A percentile compares a stretch with the other conserved stretches of the same genome.
Evolutionary conservation across 495 filamentous ascomycete species (phyloP).

Genomic region (Penicillium cosmopolitanum): DNA sequence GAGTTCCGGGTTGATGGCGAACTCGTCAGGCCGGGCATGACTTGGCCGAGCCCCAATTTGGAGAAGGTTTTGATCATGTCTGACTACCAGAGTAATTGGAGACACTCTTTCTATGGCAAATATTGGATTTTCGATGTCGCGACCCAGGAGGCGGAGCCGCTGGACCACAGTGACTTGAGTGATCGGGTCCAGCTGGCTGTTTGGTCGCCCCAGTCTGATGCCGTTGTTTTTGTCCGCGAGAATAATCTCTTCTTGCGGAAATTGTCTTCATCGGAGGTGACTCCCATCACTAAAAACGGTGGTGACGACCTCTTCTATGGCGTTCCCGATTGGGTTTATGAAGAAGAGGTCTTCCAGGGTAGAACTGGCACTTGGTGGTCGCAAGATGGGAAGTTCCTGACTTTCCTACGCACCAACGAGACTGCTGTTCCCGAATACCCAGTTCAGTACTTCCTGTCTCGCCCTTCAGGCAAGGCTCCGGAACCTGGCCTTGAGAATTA

Average conservation of each 20-base stretch:
- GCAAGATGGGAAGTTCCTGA: conserved; percentile 80
- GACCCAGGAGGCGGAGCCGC: conserved; percentile 74
- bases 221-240: conserved; percentile 79
- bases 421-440: conserved; percentile 90
- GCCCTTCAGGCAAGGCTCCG: conserved; percentile 78
- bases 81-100: conserved; percentile 73
- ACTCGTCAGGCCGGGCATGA: conserved; percentile 54
- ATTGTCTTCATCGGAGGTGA: conserved; percentile 60
- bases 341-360: conserved; percentile 87
- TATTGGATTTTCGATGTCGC: conserved; percentile 96
- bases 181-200: conserved; percentile 78
- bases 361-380: conserved; percentile 95
- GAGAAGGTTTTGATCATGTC: conserved; percentile 83
- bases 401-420: conserved; percentile 93
- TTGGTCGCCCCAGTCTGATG: conserved; percentile 88
- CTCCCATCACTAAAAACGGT: conserved; percentile 83
- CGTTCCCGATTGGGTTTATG: conserved; percentile 98
- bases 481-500: conserved; percentile 80
- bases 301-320: conserved; percentile 89
- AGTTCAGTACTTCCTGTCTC: conserved; percentile 87
- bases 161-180: conserved; percentile 71
- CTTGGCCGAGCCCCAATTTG: conserved; percentile 80
- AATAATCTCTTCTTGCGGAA: conserved; percentile 89
- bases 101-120: conserved; percentile 79
- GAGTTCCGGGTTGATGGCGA: conserved; percentile 60